A percentile compares a stretch with the other conserved stretches of the same genome.
phyloP scores from a whole-genome alignment of 192 early-diverging fungal genomes.

The Backusella luteola region DNA sequence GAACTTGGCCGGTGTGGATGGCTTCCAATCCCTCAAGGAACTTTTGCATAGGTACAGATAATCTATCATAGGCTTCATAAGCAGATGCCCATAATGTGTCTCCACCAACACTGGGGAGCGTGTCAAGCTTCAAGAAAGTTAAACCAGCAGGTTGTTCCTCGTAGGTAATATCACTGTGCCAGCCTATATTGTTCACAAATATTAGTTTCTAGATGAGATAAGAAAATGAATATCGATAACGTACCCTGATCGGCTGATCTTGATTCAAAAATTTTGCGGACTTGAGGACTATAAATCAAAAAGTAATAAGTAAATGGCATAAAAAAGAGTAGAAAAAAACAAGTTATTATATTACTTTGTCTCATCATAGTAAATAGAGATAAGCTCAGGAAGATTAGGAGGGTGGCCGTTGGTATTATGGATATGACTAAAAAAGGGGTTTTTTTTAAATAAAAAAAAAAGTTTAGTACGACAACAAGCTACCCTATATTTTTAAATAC shows the following conservation, averaged over 20 bases:
- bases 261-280: background rate
- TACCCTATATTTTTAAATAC: background rate
- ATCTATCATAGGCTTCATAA: conserved; percentile 59
- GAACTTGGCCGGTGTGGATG: conserved; percentile 37
- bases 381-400: conserved; percentile 17
- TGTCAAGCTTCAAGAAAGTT: conserved; percentile 50
- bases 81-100: conserved; percentile 60
- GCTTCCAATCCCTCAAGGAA: conserved; percentile 59
- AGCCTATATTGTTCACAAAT: conserved; percentile 12
- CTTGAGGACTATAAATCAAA: background rate
- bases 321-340: background rate
- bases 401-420: conserved; percentile 21
- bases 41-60: conserved; percentile 53
- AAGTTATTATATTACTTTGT: conserved; percentile 6
- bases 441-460: background rate
- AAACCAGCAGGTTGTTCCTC: conserved; percentile 54
- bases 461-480: conserved; percentile 3
- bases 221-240: background rate
- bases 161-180: conserved; percentile 58
- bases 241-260: background rate
- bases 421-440: conserved; percentile 10
- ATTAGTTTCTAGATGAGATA: background rate
- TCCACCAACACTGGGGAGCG: conserved; percentile 46
- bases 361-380: conserved; percentile 6
- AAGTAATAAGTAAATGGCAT: background rate